phyloP scores from a whole-genome alignment of 1,139 yeast species.

The Lizanozyma gosingica region DNA sequence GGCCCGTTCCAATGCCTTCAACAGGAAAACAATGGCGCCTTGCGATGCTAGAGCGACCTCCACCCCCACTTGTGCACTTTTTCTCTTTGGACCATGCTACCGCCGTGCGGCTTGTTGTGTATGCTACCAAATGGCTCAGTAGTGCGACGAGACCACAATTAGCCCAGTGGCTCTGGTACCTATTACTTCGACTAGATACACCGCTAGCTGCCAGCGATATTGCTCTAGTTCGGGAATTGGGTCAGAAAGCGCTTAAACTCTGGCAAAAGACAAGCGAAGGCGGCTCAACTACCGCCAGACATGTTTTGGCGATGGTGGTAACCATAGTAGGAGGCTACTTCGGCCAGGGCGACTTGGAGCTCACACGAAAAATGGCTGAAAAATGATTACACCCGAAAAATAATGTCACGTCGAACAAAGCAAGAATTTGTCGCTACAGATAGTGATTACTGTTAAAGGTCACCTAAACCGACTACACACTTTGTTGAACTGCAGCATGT shows the following conservation, averaged over 20 bases:
- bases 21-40: background rate
- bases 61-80: conserved; percentile 20
- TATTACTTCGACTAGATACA: conserved; percentile 27
- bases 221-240: conserved; percentile 30
- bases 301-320: conserved; percentile 25
- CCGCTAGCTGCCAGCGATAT: conserved; percentile 25
- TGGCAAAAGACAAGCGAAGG: conserved; percentile 6
- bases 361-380: background rate
- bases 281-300: conserved; percentile 9
- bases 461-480: background rate
- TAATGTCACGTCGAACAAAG: background rate
- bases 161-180: conserved; percentile 30
- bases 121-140: conserved; percentile 33
- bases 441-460: background rate
- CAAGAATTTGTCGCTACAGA: background rate
- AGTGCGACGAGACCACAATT: conserved; percentile 18
- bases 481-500: conserved; percentile 11
- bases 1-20: background rate
- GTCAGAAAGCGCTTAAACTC: conserved; percentile 28
- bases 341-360: conserved; percentile 27
- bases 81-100: conserved; percentile 22
- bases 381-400: background rate
- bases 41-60: conserved; percentile 6
- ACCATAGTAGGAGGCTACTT: conserved; percentile 26
- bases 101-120: conserved; percentile 25